Percentiles rank a stretch among this genome's conserved stretches.
phyloP scores from a whole-genome alignment of 177 flowering plant genomes.

The Tripterygium wilfordii region DNA sequence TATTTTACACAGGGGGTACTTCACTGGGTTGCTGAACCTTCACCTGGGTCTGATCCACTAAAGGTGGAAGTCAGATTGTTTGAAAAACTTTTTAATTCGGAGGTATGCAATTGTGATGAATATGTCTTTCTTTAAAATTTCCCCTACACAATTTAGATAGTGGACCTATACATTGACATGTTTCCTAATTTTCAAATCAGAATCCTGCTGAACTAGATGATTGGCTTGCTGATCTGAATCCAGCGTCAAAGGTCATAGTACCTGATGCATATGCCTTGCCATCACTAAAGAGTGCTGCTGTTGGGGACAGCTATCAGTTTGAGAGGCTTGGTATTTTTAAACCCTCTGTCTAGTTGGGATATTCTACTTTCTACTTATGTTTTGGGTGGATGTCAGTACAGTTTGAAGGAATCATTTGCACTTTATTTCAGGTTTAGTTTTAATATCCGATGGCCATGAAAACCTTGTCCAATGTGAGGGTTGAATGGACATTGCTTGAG shows the following conservation, averaged over 20 bases:
- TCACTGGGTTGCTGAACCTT: slow-evolving; percentile 94
- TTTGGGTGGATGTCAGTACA: not conserved
- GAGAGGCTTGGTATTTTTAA: slow-evolving; percentile 76
- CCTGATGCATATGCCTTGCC: slow-evolving; percentile 69
- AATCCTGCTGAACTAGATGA: slow-evolving; percentile 89
- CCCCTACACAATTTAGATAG: not conserved
- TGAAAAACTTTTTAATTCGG: slow-evolving; percentile 76
- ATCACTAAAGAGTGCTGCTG: slow-evolving; percentile 41
- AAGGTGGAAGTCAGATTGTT: slow-evolving; percentile 89
- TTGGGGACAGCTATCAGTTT: slow-evolving; percentile 84
- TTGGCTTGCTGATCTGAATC: slow-evolving; percentile 83
- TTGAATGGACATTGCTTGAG: no score
- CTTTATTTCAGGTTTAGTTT: no score
- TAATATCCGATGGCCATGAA: no score
- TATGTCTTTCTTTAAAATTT: not conserved
- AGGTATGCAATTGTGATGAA: slow-evolving; percentile 40
- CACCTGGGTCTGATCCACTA: slow-evolving; percentile 73
- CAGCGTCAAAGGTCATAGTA: slow-evolving; percentile 66
- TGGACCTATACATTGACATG: not conserved
- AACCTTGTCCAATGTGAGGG: no score
- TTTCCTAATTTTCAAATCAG: slow-evolving; percentile 25
- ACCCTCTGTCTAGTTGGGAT: no score
- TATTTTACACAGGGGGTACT: slow-evolving; percentile 68
- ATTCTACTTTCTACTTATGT: not conserved
- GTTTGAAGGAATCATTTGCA: no score